phyloP scores from a whole-genome alignment of 208 protist genomes.

The Trypanosoma melophagium region DNA sequence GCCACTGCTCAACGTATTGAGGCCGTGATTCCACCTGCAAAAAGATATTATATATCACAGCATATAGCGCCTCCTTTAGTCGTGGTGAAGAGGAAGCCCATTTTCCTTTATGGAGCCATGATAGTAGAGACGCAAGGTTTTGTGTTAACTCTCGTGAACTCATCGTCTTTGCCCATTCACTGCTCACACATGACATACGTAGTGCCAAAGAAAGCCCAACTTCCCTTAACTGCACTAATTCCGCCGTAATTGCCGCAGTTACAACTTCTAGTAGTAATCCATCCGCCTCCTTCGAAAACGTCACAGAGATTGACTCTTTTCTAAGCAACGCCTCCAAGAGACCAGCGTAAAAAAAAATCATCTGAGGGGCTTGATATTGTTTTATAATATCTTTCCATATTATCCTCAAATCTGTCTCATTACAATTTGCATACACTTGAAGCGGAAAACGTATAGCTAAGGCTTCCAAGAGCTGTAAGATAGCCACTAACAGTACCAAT shows the following conservation, averaged over 20 bases:
- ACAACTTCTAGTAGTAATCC: neutral
- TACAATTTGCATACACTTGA: conserved; percentile 15
- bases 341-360: conserved; percentile 25
- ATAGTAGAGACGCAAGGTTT: conserved; percentile 1
- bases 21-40: conserved; percentile 21
- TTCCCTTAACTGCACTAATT: conserved; percentile 15
- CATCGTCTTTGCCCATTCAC: conserved; percentile 21
- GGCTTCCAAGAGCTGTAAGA: conserved; percentile 17
- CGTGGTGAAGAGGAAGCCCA: conserved; percentile 1
- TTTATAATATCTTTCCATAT: conserved; percentile 1
- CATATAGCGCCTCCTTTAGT: conserved; percentile 23
- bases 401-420: neutral
- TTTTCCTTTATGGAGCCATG: neutral
- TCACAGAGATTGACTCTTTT: neutral
- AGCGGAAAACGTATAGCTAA: conserved; percentile 17
- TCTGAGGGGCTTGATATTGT: neutral
- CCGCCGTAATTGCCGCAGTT: conserved; percentile 4
- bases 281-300: neutral
- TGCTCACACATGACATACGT: conserved; percentile 17
- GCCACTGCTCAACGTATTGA: conserved; percentile 25
- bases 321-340: conserved; percentile 17
- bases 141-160: conserved; percentile 14
- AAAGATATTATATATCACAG: conserved; percentile 26
- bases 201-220: conserved; percentile 23
- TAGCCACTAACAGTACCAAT: neutral